A percentile compares a stretch with the other conserved stretches of the same genome.
These are phyloP conservation scores for Vaccinium corymbosum DNA, from an alignment of 148 eudicot species.

Conservation along the genomic window DNA sequence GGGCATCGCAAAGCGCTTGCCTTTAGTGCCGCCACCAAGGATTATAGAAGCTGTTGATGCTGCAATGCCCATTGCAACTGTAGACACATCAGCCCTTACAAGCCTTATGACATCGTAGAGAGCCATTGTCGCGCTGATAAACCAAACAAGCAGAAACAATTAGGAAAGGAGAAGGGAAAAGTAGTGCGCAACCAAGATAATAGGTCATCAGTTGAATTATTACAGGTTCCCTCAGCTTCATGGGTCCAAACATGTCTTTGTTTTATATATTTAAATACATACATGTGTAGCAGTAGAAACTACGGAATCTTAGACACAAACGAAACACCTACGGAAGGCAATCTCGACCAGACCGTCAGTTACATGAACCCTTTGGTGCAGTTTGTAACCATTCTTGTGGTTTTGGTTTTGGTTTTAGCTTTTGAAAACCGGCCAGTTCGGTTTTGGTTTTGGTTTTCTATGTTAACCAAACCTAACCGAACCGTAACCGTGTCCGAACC, in stretches of 20 bases:
- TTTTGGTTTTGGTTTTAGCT: no score
- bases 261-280: neutral
- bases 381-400: no score
- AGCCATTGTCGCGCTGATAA: conserved; percentile 78
- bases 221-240: neutral
- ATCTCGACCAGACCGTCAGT: no score
- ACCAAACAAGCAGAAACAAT: conserved; percentile 12
- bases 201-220: neutral
- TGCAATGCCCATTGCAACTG: conserved; percentile 72
- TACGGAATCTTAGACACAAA: neutral
- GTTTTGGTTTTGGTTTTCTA: no score
- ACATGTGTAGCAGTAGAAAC: neutral
- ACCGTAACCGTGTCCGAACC: no score
- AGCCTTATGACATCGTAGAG: conserved; percentile 74
- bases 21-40: conserved; percentile 82
- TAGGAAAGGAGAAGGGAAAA: conserved; percentile 2
- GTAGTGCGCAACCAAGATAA: neutral
- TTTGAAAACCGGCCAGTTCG: no score
- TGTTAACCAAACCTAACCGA: no score
- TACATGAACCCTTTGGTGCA: no score
- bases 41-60: conserved; percentile 84
- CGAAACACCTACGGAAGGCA: neutral
- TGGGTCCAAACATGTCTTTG: neutral
- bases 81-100: conserved; percentile 80
- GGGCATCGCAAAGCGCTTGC: conserved; percentile 92